Evolutionary conservation across 768 basidiomycete genomes (phyloP).

Genomic region (Pholiota conissans): DNA sequence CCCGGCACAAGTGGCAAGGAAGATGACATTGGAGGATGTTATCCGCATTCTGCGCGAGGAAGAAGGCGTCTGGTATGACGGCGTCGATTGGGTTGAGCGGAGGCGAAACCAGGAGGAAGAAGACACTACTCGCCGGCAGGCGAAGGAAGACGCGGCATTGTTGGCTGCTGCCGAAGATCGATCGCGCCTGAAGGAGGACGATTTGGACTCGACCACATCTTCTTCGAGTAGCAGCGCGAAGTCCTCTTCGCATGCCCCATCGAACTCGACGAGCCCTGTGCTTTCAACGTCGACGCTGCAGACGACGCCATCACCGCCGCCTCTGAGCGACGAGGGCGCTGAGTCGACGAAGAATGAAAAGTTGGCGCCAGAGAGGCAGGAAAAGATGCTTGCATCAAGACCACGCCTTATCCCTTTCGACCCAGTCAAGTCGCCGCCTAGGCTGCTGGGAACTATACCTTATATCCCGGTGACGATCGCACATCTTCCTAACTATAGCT

Average conservation of each 20-base stretch:
- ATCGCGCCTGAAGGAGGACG: constrained; percentile 41
- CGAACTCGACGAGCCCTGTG: constrained; percentile 65
- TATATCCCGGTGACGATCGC: constrained; percentile 59
- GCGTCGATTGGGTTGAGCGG: constrained; percentile 65
- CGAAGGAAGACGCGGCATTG: constrained; percentile 1
- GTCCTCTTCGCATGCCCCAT: constrained; percentile 34
- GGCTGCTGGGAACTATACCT: constrained; percentile 65
- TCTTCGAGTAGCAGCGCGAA: constrained; percentile 38
- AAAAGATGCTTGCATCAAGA: constrained; percentile 6
- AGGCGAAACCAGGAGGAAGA: constrained; percentile 39
- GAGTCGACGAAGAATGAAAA: constrained; percentile 34
- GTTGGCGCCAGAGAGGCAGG: neutral
- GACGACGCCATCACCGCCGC: constrained; percentile 79
- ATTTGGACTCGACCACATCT: constrained; percentile 37
- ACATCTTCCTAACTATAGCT: constrained; percentile 56
- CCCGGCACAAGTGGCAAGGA: constrained; percentile 53
- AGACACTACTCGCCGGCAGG: constrained; percentile 23
- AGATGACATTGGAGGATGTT: constrained; percentile 65
- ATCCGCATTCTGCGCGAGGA: constrained; percentile 55
- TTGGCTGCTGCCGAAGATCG: constrained; percentile 17
- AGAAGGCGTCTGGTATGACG: constrained; percentile 71
- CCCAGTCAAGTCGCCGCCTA: constrained; percentile 64
- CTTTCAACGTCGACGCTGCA: constrained; percentile 72
- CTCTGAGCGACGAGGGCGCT: constrained; percentile 31
- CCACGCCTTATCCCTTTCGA: constrained; percentile 38